Evolutionary conservation across 306 rosid genomes (phyloP), one percentile per base, ranked within the genome.

Genomic region (Quercus mongolica): DNA sequence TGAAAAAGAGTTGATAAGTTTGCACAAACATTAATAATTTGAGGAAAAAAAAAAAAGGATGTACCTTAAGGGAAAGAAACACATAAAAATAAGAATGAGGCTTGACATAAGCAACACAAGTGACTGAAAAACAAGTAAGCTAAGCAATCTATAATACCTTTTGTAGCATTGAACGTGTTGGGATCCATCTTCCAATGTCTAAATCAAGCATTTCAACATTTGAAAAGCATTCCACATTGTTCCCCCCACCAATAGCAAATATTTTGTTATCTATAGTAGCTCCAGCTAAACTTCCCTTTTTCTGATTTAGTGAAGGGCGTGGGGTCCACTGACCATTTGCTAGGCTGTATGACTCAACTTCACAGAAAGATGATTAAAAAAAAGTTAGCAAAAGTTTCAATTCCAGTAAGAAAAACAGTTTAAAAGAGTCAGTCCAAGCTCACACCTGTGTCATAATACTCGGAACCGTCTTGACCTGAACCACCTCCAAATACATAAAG

Each of bases 261-360:
- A 85, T 11, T 83, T 85, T 84, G 51, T 83, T 64, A 75, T 77
- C 86, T 56, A 82, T 58, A 77, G 81, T 80, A 77, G 87, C 88
- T 81, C 83, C 88, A 65, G 89, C 85, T 52, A 91, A 86, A 79
- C 97, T 90, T 64, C 98, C 98, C 82, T 87, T 95, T 78, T 71
- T 84, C 79, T 83, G 77, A 81, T 77, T 86, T 81, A 95, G 52
- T 44, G 97, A 81, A 82, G 98, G 96, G 75, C 91, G 25, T 72
- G 23, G 10, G 23, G 90, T 89, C 99, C 98, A 93, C 67, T 78
- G 82, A 59, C 89, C 88, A 67, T 38, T 59, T 75, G 67, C 61
- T 20, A 85, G 90, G 76, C 78, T 80, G 81, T 89, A 93, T 4
- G 94, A 93, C 80, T 91, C 97, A 75, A 93, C 99, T 95, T 76